phyloP scores from a whole-genome alignment of 2,329 filamentous ascomycete species.

The Fusarium concolor region DNA sequence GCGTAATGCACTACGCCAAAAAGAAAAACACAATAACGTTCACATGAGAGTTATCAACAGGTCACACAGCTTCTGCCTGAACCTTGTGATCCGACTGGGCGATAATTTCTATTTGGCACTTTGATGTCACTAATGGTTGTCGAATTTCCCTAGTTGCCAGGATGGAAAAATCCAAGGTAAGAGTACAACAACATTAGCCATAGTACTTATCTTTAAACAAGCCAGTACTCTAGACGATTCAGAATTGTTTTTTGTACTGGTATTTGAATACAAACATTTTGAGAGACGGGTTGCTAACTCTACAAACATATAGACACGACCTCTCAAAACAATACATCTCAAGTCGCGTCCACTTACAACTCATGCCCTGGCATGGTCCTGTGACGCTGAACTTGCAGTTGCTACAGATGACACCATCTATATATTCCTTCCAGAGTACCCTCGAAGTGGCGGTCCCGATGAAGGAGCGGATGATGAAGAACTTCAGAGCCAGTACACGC shows the following conservation, averaged over 20 bases:
- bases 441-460: conserved; percentile 41
- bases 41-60: too few species aligned
- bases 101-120: too few species aligned
- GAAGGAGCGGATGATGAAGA: conserved; percentile 46
- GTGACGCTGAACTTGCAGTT: conserved; percentile 68
- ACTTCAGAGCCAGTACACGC: conserved; percentile 50
- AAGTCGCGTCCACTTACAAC: conserved; percentile 58
- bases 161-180: conserved; percentile 47
- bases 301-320: conserved; percentile 53
- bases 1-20: too few species aligned
- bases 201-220: neutral
- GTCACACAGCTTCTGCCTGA: too few species aligned
- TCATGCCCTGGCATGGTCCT: conserved; percentile 63
- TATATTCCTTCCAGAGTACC: conserved; percentile 62
- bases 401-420: conserved; percentile 67
- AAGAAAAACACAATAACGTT: too few species aligned
- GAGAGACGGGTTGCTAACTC: neutral
- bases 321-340: conserved; percentile 60
- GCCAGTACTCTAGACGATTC: neutral
- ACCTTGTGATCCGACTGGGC: too few species aligned
- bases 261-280: neutral
- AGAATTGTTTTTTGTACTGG: too few species aligned
- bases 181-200: neutral
- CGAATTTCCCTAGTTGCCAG: neutral
- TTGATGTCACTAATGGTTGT: neutral